These are phyloP conservation scores for Chlamydomonas incerta DNA, from an alignment of 139 green algal species.

Conservation along the genomic window DNA sequence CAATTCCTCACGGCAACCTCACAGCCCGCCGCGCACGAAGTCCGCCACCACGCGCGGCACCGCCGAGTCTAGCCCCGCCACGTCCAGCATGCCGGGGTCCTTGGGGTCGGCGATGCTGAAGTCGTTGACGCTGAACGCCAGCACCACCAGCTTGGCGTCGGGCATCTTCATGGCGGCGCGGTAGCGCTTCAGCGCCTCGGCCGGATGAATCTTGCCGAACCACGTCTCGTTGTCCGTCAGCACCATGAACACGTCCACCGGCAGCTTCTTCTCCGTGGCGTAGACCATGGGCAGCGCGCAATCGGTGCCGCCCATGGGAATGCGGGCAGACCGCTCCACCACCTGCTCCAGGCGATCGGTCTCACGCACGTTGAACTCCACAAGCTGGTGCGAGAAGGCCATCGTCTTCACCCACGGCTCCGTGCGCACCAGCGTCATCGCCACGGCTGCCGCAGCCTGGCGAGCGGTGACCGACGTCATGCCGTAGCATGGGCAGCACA, in stretches of 20 bases:
- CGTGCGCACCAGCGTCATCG: constrained; percentile 28
- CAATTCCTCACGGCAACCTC: neutral
- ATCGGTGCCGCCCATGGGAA: constrained; percentile 48
- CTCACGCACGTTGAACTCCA: neutral
- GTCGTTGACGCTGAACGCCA: neutral
- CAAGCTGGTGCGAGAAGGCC: constrained; percentile 43
- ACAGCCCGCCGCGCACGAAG: constrained; percentile 10
- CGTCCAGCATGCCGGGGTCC: constrained; percentile 37
- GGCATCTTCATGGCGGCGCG: neutral
- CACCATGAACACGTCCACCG: constrained; percentile 48
- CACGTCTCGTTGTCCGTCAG: constrained; percentile 51
- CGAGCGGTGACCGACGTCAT: constrained; percentile 11
- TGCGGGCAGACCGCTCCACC: neutral
- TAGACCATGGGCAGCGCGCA: constrained; percentile 47
- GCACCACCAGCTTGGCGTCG: constrained; percentile 31
- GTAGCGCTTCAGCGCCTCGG: neutral
- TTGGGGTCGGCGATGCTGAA: constrained; percentile 33
- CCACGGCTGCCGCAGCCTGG: constrained; percentile 36
- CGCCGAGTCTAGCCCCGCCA: constrained; percentile 33
- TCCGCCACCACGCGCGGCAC: constrained; percentile 36
- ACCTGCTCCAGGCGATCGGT: constrained; percentile 14
- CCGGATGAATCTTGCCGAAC: neutral
- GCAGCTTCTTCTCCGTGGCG: constrained; percentile 10
- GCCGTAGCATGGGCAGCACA: constrained; percentile 26
- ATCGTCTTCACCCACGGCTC: constrained; percentile 33